Conservation (phyloP, 1,284 basidiomycete species). For the Leucoagaricus sp. region DNA sequence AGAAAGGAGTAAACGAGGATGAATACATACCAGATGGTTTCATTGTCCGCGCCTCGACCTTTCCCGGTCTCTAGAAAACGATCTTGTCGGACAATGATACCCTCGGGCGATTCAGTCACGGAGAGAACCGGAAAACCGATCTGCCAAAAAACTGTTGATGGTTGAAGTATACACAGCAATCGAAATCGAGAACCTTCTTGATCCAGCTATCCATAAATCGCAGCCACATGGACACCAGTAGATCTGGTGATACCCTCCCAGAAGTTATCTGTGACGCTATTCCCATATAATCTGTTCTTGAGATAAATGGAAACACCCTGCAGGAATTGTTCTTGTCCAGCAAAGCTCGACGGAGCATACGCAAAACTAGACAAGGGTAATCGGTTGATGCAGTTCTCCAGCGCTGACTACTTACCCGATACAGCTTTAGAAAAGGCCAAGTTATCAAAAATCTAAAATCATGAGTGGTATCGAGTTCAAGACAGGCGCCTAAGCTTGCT, state of each 20-base stretch:
- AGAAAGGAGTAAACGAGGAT: conserved; percentile 16
- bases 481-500: conserved; percentile 11
- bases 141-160: conserved; percentile 31
- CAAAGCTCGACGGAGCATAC: conserved; percentile 90
- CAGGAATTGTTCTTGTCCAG: conserved; percentile 89
- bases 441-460: conserved; percentile 76
- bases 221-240: conserved; percentile 73
- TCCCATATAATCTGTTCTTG: conserved; percentile 79
- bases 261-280: conserved; percentile 85
- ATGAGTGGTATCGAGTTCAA: not conserved
- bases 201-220: conserved; percentile 95
- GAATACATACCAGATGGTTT: conserved; percentile 78
- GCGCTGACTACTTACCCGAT: conserved; percentile 47
- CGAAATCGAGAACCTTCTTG: conserved; percentile 56
- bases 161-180: not conserved
- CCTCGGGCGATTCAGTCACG: conserved; percentile 75
- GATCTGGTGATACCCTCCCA: conserved; percentile 88
- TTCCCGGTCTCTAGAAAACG: conserved; percentile 90
- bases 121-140: conserved; percentile 89
- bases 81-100: conserved; percentile 86
- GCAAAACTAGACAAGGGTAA: conserved; percentile 60
- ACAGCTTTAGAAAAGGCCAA: conserved; percentile 88
- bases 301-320: conserved; percentile 91
- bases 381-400: conserved; percentile 4
- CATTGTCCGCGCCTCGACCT: conserved; percentile 80